Base-by-base conservation (phyloP, 371 early-diverging fungal genomes). In the Saksenaea oblongispora region DNA sequence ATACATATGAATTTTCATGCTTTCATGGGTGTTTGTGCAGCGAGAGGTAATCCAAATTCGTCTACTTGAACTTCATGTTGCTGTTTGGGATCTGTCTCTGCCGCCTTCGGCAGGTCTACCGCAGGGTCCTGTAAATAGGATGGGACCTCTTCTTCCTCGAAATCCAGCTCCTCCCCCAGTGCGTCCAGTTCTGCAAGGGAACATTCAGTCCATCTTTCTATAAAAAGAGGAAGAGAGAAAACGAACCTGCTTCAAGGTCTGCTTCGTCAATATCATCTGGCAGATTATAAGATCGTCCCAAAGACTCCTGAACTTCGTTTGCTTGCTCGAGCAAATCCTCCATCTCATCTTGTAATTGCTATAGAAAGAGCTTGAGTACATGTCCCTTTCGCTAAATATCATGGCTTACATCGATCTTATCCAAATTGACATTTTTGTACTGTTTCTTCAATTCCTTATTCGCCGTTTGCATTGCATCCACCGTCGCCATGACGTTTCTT, bases 321-420 rank as follows among this genome's bases (percentile, higher is more conserved):
- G 97, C 94, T 68, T 91, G 91, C 37, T 97, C 96, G 75, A 98
- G 75, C 60, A 98, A 78, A 66, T 98, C 98, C 57, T 95, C 95
- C 93, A 98, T 93, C 65, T 98, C 98, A 67, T 98, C 97, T 86
- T 97, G 97, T 62, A 97, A 79, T 72, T 86, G 84, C 94, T 96
- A 65, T 36, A 62, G 27, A 34, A 17, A 18, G 39, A 28, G 15
- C n/a, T 9, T 10, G 8, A 10, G n/a, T 54, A 14, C 26, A 27
- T 17, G 3, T 36, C 1, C 15, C 47, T 34, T 42, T 47, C 34
- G 17, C 27, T 56, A 42, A 36, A 28, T 34, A n/a, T n/a, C n/a
- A n/a, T 34, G 1, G 62, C 77, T 57, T 80, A 93, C 95, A 79
- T 95, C 95, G 71, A 98, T 95, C 73, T 95, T 93, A 75, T 94